Base-by-base conservation (phyloP, 2,329 filamentous ascomycete species). In the Huntiella abstrusa region DNA sequence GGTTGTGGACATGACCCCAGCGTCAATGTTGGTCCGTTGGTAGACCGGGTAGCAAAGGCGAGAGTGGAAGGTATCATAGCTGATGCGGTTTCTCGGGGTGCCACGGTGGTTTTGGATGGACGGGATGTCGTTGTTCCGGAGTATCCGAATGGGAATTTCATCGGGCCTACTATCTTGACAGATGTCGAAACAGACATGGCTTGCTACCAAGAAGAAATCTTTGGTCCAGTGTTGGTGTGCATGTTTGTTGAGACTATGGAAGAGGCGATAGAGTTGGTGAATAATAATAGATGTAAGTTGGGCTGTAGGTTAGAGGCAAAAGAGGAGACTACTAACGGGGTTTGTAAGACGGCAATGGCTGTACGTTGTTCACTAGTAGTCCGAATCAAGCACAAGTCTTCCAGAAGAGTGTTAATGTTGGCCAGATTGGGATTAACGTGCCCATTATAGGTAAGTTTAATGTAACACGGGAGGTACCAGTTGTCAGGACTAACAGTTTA, bases 141-240 rank as follows among this genome's bases (percentile, higher is more conserved):
- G 7, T 56, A 53, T 46, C 54, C 55, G 5, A 42, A 54, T n/a
- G 55, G 55, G 35, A 54, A 54, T 36, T 58, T 55, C 42, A 43
- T 56, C 16, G 47, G 50, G 34, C 54, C 54, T 11, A 56, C 54
- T 1, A 52, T 56, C 2, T 49, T 56, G 19, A 53, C 53, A 5
- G 49, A 52, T 34, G 54, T 55, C 11, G 45, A 43, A 33, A 46
- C 50, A n/a, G 40, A 47, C 36, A 56, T 56, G 54, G 46, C 41
- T 19, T 53, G 55, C 32, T 57, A 54, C 37, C 52, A 54, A 17
- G 54, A 58, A 41, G 56, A 58, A 43, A 54, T 58, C 3, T 58
- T 58, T 46, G 56, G 56, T 5, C 56, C 56, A 4, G 53, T 54
- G 11, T 38, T 56, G 15, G 22, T 52, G 3, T 57, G 54, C 44